phyloP scores from a whole-genome alignment of 768 basidiomycete species.

The Boletus subcaerulescens region DNA sequence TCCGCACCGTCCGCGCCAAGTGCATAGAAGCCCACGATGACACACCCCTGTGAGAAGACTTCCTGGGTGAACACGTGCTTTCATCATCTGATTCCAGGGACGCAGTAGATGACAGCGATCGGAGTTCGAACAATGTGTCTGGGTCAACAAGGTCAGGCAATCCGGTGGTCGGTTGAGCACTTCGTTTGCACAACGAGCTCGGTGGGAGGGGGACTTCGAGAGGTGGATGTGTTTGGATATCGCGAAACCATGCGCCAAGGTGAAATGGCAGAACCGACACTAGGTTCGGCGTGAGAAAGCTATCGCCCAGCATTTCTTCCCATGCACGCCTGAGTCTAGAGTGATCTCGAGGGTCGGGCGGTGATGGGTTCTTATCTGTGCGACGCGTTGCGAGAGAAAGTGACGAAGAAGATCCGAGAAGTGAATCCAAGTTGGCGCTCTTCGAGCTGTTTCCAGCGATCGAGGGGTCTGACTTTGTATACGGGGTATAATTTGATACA shows the following conservation, averaged over 20 bases:
- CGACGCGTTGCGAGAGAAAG: constrained; percentile 21
- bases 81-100: constrained; percentile 30
- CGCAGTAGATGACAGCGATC: constrained; percentile 20
- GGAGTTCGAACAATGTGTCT: constrained; percentile 32
- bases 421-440: constrained; percentile 7
- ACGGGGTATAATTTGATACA: constrained; percentile 16
- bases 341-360: constrained; percentile 58
- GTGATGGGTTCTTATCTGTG: constrained; percentile 8
- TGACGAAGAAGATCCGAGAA: constrained; percentile 17
- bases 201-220: constrained; percentile 55
- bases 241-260: constrained; percentile 53
- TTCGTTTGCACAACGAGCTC: constrained; percentile 37
- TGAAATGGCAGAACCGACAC: constrained; percentile 67
- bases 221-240: constrained; percentile 48
- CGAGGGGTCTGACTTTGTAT: constrained; percentile 24
- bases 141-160: constrained; percentile 26
- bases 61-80: constrained; percentile 10
- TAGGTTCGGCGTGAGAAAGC: constrained; percentile 53
- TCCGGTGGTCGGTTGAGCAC: constrained; percentile 13
- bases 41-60: constrained; percentile 30
- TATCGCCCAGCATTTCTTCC: constrained; percentile 60
- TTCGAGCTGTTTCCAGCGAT: constrained; percentile 14
- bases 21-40: constrained; percentile 60
- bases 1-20: constrained; percentile 55
- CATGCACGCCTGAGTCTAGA: constrained; percentile 58